Evolutionary conservation across 345 rosid genomes (phyloP), one percentile per base, ranked within the genome.

Genomic region (Populus alba): DNA sequence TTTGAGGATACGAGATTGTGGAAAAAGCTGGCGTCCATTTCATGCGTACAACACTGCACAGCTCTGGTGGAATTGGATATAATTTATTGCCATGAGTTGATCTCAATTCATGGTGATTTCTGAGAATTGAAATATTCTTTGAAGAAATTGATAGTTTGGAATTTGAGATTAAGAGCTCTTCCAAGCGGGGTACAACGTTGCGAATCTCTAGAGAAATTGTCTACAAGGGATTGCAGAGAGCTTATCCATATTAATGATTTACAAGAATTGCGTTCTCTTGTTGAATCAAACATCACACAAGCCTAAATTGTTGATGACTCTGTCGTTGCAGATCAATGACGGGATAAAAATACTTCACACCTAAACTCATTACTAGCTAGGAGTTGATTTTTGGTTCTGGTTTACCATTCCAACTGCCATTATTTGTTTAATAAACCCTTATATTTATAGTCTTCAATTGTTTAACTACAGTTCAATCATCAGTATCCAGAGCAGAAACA

Each of bases 141-240:
- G 29, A 59, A 55, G 61, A 59, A 59, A 59, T 20, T 12, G 11
- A 4, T 0, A 22, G 5, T 43, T 70, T 1, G 12, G 1, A 0
- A 38, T 79, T 68, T 8, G 3, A 7, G 1, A 1, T 0, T 73
- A 22, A 53, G 67, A 13, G 18, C 43, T 79, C 73, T 79, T 45
- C 81, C 81, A 38, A 8, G 16, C 3, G 41, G 81, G 5, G 12
- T 53, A 23, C 37, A 38, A 7, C 67, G 5, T 12, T 79, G 77
- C 72, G 39, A 55, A 38, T 73, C 73, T 66, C 81, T 79, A 5
- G 15, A 25, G 31, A 2, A 4, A 11, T 73, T 78, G 39, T 16
- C 9, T 27, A 27, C 72, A 35, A 6, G 15, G 22, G 4, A 33
- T 2, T 78, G 67, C 38, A 15, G 4, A 4, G 15, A 31, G 6